These are phyloP conservation scores for Ochromonas danica DNA, from an alignment of 108 stramenopile genomes.

Conservation along the genomic window DNA sequence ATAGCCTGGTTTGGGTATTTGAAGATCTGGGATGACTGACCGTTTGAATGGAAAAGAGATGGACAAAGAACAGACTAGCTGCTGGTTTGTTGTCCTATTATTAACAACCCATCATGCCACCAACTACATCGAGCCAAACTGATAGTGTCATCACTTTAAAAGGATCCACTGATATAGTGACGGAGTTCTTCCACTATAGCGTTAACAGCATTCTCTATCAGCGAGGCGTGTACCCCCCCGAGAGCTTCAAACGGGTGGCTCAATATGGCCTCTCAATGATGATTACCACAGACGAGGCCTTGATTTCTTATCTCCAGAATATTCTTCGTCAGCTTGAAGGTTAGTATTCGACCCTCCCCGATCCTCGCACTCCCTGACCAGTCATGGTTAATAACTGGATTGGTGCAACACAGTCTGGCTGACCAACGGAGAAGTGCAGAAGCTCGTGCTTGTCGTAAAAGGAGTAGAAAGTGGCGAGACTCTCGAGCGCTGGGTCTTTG, in stretches of 20 bases:
- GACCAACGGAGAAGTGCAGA: conserved; percentile 76
- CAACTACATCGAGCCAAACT: too few relatives aligned
- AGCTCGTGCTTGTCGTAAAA: conserved; percentile 88
- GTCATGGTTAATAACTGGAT: background rate
- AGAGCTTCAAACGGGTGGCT: conserved; percentile 81
- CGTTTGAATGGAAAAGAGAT: too few relatives aligned
- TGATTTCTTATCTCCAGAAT: conserved; percentile 76
- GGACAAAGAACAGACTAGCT: too few relatives aligned
- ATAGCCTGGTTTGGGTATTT: too few relatives aligned
- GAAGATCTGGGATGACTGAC: too few relatives aligned
- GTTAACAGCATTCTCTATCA: conserved; percentile 97
- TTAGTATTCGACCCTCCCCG: background rate
- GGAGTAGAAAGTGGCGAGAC: conserved; percentile 89
- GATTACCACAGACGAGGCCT: conserved; percentile 86
- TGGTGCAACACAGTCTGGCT: conserved; percentile 66
- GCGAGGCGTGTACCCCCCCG: conserved; percentile 96
- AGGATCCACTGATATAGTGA: conserved; percentile 91
- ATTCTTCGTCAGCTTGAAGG: conserved; percentile 83
- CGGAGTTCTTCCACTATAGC: conserved; percentile 95
- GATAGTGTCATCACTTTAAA: conserved; percentile 79
- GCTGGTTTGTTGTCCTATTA: too few relatives aligned
- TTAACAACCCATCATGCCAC: too few relatives aligned
- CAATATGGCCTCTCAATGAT: conserved; percentile 95
- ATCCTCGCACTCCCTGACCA: too few relatives aligned
- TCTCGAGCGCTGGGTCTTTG: conserved; percentile 92